Evolutionary conservation across 495 filamentous ascomycete species (phyloP).

Genomic region (Penicillium tannophilum): DNA sequence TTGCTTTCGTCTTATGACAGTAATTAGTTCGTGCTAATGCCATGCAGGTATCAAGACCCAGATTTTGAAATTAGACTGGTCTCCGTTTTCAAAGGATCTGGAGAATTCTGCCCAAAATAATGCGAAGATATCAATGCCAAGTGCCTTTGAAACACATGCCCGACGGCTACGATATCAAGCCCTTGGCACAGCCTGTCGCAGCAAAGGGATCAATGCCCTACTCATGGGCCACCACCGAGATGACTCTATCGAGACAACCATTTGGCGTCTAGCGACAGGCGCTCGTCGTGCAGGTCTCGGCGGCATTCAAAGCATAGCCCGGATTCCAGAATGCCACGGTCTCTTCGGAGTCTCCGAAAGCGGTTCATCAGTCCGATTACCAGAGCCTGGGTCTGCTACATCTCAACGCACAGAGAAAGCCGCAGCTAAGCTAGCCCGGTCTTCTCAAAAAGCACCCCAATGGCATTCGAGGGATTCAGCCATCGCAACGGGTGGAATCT

Average conservation of each 20-base stretch:
- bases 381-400: background rate
- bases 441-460: background rate
- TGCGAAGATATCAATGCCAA: constrained; percentile 47
- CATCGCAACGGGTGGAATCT: constrained; percentile 69
- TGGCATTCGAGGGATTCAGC: constrained; percentile 2
- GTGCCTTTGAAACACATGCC: constrained; percentile 78
- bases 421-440: background rate
- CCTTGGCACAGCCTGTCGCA: constrained; percentile 62
- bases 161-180: constrained; percentile 72
- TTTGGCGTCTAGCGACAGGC: constrained; percentile 69
- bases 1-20: background rate
- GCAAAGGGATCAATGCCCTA: constrained; percentile 51
- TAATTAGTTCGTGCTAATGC: constrained; percentile 9
- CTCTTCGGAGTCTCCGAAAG: constrained; percentile 71
- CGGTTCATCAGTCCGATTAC: constrained; percentile 41
- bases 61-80: constrained; percentile 57
- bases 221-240: constrained; percentile 82
- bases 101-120: constrained; percentile 21
- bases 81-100: constrained; percentile 14
- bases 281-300: constrained; percentile 64
- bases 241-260: constrained; percentile 84
- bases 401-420: background rate
- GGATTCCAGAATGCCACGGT: constrained; percentile 83
- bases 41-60: constrained; percentile 50
- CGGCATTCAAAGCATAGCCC: constrained; percentile 63